Conservation (phyloP, 2,329 filamentous ascomycete species). For the Chalara sp. region DNA sequence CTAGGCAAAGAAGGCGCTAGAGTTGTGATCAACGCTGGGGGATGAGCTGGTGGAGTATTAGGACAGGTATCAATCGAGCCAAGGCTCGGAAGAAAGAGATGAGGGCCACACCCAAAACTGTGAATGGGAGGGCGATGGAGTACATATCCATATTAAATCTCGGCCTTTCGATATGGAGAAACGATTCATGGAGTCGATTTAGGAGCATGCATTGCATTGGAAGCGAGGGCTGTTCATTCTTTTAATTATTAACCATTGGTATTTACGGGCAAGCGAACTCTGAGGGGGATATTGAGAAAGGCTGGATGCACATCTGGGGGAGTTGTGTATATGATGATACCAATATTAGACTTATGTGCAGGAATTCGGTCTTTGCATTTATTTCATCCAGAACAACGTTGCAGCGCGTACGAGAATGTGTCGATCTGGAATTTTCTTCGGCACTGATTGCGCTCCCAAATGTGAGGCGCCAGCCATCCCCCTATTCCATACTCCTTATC, state of each 20-base stretch:
- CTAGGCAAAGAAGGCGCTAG: constrained; percentile 91
- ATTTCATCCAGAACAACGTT: no score
- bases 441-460: no score
- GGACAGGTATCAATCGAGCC: not conserved
- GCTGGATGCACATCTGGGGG: not conserved
- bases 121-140: no score
- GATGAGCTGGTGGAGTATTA: constrained; percentile 20
- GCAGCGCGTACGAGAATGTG: no score
- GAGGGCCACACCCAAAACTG: not conserved
- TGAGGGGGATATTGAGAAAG: not conserved
- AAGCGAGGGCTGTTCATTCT: not conserved
- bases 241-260: not conserved
- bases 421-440: no score
- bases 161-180: not conserved
- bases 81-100: not conserved
- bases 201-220: not conserved
- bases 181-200: not conserved
- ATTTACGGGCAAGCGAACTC: not conserved
- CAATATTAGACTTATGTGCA: not conserved
- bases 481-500: no score
- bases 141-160: no score
- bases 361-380: no score
- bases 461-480: no score
- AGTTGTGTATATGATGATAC: not conserved
- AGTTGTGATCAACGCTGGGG: constrained; percentile 60